Evolutionary conservation across 495 filamentous ascomycete species (phyloP), one percentile per base, ranked within the genome.

Genomic region (Neurospora sp.): DNA sequence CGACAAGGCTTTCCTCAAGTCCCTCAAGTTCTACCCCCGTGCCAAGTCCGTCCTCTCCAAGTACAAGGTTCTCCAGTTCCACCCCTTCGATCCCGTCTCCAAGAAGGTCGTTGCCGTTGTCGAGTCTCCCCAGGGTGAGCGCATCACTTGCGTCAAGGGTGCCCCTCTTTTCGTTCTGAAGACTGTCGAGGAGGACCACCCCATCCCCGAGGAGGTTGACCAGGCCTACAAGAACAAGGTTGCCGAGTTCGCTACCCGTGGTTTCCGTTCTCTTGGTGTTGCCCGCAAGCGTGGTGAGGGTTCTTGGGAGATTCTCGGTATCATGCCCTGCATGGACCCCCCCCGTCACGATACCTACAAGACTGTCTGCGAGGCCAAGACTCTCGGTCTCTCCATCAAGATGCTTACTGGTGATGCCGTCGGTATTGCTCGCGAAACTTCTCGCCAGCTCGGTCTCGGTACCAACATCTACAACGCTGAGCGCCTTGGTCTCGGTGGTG

Each of bases 341-440:
- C 94, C 94, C 73, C 92, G 94, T 78, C 89, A 96, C 84, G 94
- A 97, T 81, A 96, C 93, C 77, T 92, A 92, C 74, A 91, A 92
- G 80, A 96, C 94, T 73, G 92, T 97, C 83, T 89, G 90, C 78
- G 94, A 97, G 84, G 94, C 94, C 77, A 92, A 94, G 85, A 86
- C 85, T 72, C 89, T 97, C 70, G 94, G 94, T 83, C 85, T 97
- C 61, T 91, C 90, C 72, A 93, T 97, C 82, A 97, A 97, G 86
- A 97, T 97, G 93, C 90, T 97, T 84, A 97, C 94, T 81, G 94
- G 94, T 86, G 94, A 97, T 83, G 92, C 94, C 71, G 93, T 97
- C 77, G 94, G 92, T 82, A 97, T 97, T 82, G 94, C 94, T 78
- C 89, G 91, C 82, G 94, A 97, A 81, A 96, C 93, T 75, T 94